phyloP scores from a whole-genome alignment of 1,284 basidiomycete species.

The Puccinia horiana region DNA sequence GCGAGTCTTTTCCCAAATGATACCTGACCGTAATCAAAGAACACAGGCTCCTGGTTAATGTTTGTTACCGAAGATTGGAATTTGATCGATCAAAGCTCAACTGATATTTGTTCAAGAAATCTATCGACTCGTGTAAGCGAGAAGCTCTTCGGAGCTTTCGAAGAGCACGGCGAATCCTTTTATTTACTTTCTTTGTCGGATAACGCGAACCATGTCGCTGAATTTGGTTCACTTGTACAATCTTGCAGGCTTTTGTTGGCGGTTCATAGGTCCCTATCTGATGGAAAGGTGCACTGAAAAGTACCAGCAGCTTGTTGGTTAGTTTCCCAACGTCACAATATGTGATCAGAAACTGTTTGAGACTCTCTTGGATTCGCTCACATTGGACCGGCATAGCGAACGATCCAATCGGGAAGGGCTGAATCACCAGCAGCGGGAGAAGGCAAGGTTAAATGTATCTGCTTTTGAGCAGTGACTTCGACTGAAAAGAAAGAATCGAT shows the following conservation, averaged over 20 bases:
- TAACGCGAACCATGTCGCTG: slow-evolving; percentile 42
- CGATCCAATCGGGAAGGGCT: background rate
- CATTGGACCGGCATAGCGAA: background rate
- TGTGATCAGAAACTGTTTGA: background rate
- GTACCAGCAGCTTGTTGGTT: background rate
- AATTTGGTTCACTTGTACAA: slow-evolving; percentile 19
- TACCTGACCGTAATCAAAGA: background rate
- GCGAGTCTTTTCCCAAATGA: background rate
- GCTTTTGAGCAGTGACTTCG: background rate
- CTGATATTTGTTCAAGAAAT: slow-evolving; percentile 29
- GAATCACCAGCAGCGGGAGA: background rate
- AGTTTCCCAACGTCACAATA: background rate
- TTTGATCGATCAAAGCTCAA: background rate
- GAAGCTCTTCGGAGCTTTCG: background rate
- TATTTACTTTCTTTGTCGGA: slow-evolving; percentile 21
- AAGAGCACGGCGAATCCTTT: background rate
- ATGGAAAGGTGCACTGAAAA: slow-evolving; percentile 41
- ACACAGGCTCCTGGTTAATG: background rate
- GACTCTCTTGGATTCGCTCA: background rate
- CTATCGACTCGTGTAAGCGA: background rate
- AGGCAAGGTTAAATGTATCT: background rate
- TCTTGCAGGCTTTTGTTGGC: background rate
- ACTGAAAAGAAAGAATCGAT: background rate
- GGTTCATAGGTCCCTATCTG: background rate
- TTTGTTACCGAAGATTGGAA: background rate